Base-by-base conservation (phyloP, 2,329 filamentous ascomycete species). In the Trichocomaceae sp. region DNA sequence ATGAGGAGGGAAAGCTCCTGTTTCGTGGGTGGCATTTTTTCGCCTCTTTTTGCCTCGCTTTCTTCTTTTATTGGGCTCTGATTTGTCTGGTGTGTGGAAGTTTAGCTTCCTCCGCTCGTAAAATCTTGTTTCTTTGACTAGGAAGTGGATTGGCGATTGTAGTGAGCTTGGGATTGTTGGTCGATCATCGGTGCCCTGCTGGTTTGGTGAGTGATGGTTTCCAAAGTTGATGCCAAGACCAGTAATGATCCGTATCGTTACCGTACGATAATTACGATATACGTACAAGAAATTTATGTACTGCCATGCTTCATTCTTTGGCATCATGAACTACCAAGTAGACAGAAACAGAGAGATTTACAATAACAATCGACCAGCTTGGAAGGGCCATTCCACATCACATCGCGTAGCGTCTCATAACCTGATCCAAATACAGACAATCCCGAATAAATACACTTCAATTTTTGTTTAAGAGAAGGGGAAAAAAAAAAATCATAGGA, bases 1-100 rank as follows among this genome's bases (percentile, higher is more conserved):
- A 77, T 72, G 49, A 76, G 68, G 57, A 75, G 66, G 37, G 74
- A 75, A 45, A 75, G 66, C 62, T 77, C 75, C 64, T 75, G 72
- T 62, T 69, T 70, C 57, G 74, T 76, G 19, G 73, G 72, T 19
- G 75, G 68, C 75, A 72, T 72, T 59, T 48, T 55, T 31, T 15
- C 15, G 20, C 29, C 5, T 13, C 22, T 31, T 39, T n/a, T 46
- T 2, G 13, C 10, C 17, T 10, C 22, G 9, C 22, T 3, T 17
- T 47, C 20, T 45, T 29, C 26, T 9, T 29, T 26, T 26, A 7
- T 26, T 29, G 26, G 23, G 26, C 7, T 26, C 23, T 26, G 23
- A 7, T 26, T 26, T 26, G 5, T 19, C 41, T 20, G 8, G 29
- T 19, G 19, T 23, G 17, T 35, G 39, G 8, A 19, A 5, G 4